Conservation (phyloP, 148 eudicot species). For the Tetragonia tetragonoides region DNA sequence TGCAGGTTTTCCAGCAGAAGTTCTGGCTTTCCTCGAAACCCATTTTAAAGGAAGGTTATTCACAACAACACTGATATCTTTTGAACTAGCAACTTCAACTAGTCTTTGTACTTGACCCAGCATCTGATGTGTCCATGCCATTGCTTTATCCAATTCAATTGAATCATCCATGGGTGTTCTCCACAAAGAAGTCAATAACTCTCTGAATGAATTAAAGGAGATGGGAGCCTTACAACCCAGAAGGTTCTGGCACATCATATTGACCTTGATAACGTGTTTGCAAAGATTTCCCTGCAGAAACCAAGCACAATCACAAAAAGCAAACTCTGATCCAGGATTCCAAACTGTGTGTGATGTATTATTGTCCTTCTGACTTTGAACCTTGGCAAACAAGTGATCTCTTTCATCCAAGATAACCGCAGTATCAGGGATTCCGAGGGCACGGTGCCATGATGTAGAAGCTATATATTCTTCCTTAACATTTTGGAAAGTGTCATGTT, state of each 20-base stretch:
- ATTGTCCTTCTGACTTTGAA: conserved; percentile 62
- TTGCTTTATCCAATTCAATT: conserved; percentile 64
- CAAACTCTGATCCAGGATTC: conserved; percentile 89
- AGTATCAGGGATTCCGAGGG: conserved; percentile 67
- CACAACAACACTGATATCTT: conserved; percentile 51
- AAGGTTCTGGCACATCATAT: conserved; percentile 57
- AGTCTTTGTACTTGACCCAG: conserved; percentile 64
- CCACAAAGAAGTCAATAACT: conserved; percentile 42
- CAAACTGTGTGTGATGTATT: conserved; percentile 43
- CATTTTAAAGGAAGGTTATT: conserved; percentile 62
- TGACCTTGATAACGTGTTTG: conserved; percentile 88
- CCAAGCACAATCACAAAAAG: conserved; percentile 93
- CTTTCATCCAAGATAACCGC: conserved; percentile 55
- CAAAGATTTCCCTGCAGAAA: conserved; percentile 81
- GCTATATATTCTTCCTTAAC: conserved; percentile 81
- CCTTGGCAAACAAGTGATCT: conserved; percentile 47
- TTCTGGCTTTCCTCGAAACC: conserved; percentile 58
- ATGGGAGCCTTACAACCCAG: conserved; percentile 41
- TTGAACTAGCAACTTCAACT: conserved; percentile 51
- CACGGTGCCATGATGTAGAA: conserved; percentile 88
- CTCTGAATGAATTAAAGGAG: conserved; percentile 60
- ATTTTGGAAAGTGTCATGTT: conserved; percentile 73
- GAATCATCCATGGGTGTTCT: conserved; percentile 75
- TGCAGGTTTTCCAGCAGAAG: conserved; percentile 36
- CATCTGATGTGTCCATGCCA: conserved; percentile 71